A percentile compares a stretch with the other conserved stretches of the same genome.
Evolutionary conservation across 352 stramenopile species (phyloP).

Genomic region (Phytophthora aleatoria): DNA sequence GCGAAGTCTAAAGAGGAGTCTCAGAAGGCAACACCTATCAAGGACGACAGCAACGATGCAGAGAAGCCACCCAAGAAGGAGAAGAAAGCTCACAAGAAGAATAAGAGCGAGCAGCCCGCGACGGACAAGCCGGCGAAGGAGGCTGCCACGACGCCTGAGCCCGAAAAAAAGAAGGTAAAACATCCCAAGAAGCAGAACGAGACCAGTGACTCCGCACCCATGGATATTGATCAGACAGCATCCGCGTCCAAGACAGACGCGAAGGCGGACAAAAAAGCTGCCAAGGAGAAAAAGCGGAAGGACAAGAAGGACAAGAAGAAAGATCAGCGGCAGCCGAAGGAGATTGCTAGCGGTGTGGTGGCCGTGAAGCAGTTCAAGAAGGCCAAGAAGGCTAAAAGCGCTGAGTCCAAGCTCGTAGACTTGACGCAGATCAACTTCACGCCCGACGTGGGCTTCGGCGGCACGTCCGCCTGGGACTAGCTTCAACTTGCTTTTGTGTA

Average conservation of each 20-base stretch:
- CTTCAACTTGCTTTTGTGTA: slow-evolving; percentile 24
- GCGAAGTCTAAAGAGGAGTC: slow-evolving; percentile 10
- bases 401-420: slow-evolving; percentile 42
- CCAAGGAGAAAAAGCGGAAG: slow-evolving; percentile 39
- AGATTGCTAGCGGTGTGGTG: slow-evolving; percentile 74
- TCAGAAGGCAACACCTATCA: not conserved
- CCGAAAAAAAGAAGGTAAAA: slow-evolving; percentile 30
- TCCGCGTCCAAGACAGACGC: slow-evolving; percentile 18
- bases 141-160: slow-evolving; percentile 14
- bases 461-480: slow-evolving; percentile 78
- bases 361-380: slow-evolving; percentile 85
- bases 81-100: slow-evolving; percentile 41
- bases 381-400: slow-evolving; percentile 45
- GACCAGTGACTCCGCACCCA: slow-evolving; percentile 12
- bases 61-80: slow-evolving; percentile 30
- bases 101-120: slow-evolving; percentile 26
- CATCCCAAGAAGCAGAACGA: slow-evolving; percentile 25
- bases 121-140: slow-evolving; percentile 10
- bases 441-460: slow-evolving; percentile 67
- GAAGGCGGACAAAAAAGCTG: slow-evolving; percentile 34
- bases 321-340: slow-evolving; percentile 59
- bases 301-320: slow-evolving; percentile 45
- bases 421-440: slow-evolving; percentile 68
- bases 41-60: slow-evolving; percentile 1
- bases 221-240: slow-evolving; percentile 30